Evolutionary conservation across 495 filamentous ascomycete species (phyloP), one percentile per base, ranked within the genome.

Genomic region (Terfezia boudieri): DNA sequence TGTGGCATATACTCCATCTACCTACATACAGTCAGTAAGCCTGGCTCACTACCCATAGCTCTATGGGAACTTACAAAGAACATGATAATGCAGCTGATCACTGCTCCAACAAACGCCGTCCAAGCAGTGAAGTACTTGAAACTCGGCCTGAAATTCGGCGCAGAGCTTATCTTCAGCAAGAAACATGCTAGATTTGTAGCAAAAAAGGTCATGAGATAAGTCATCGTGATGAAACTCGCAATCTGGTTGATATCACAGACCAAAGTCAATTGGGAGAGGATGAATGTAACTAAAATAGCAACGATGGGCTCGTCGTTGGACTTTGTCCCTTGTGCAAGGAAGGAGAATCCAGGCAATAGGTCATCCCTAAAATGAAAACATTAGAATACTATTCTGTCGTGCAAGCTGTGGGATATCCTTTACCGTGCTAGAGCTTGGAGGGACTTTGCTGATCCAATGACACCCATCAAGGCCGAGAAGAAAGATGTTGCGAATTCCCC

Each of bases 151-250:
- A 93, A 93, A 62, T 93, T 93, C 8, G 86, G 86, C 2, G 86
- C 86, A n/a, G 84, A 87, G n/a, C 84, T 80, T 50, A 92, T 85
- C 65, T 90, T 93, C 41, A 93, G 69, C 1, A 92, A 69, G 60
- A 92, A 92, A 62, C 84, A 90, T 17, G 86, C 86, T 5, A 93
- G 70, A 58, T 90, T 93, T 61, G 79, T 90, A 50, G 82, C 78
- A 26, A 82, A 73, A 63, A 82, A 83, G 5, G 80, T 80, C 74
- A 79, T 79, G 57, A 87, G 74, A 58, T 88, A 93, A 14, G 83
- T 81, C 83, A 89, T 93, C 6, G 86, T 87, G 49, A 87, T 80
- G 54, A 89, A 81, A 1, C 83, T 86, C 12, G 86, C 86, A 55
- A 93, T 90, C 55, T 83, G 81, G 67, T 93, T 93, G 60, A 93